These are phyloP conservation scores for Xylariales sp. DNA, from an alignment of 2,329 filamentous ascomycete species.

Conservation along the genomic window DNA sequence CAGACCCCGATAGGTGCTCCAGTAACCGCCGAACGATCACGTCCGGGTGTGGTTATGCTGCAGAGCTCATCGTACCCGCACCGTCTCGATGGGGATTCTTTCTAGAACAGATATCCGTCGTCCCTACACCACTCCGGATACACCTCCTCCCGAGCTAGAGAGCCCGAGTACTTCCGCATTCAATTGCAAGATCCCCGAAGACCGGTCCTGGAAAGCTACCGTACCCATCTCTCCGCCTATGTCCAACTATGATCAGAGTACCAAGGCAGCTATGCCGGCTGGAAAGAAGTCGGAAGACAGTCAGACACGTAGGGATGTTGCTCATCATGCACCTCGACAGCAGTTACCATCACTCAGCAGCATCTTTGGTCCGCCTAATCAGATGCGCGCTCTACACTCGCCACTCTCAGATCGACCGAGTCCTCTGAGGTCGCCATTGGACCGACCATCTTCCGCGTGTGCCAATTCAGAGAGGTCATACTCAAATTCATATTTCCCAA, in stretches of 20 bases:
- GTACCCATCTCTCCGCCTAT: constrained; percentile 49
- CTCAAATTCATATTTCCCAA: constrained; percentile 45
- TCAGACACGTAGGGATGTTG: constrained; percentile 30
- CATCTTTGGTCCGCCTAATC: constrained; percentile 46
- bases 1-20: too few species aligned
- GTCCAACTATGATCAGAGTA: constrained; percentile 51
- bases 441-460: constrained; percentile 38
- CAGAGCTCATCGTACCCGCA: constrained; percentile 9
- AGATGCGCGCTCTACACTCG: constrained; percentile 39
- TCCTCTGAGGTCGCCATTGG: constrained; percentile 41
- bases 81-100: constrained; percentile 52
- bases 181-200: constrained; percentile 41
- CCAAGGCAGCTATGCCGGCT: constrained; percentile 38
- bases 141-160: constrained; percentile 47
- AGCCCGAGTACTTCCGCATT: constrained; percentile 47
- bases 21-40: too few species aligned
- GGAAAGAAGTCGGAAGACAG: constrained; percentile 34
- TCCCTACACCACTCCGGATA: constrained; percentile 46
- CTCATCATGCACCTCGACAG: constrained; percentile 31
- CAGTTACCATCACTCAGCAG: constrained; percentile 54
- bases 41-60: constrained; percentile 7
- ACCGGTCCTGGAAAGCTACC: constrained; percentile 39
- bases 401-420: constrained; percentile 42
- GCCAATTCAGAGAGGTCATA: constrained; percentile 31
- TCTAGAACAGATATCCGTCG: constrained; percentile 45